Evolutionary conservation across 345 rosid genomes (phyloP).

Genomic region (Clarkia xantiana): DNA sequence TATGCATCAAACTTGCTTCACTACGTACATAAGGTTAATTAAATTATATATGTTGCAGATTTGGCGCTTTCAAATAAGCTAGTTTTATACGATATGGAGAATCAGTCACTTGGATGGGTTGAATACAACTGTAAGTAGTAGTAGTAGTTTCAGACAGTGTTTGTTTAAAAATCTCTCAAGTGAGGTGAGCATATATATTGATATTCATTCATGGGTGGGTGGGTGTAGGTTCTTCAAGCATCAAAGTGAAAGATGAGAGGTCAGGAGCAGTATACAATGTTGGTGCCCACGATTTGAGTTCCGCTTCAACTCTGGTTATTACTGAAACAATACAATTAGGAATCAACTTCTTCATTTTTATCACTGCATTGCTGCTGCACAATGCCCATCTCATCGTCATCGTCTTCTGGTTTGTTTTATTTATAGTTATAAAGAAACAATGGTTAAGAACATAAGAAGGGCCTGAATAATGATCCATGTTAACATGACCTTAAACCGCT

Average conservation of each 20-base stretch:
- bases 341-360: constrained; percentile 17
- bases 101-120: constrained; percentile 31
- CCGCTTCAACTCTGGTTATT: constrained; percentile 17
- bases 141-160: neutral
- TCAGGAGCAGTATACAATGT: constrained; percentile 33
- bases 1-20: no score
- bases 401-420: no score
- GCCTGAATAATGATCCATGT: no score
- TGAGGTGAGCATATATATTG: no score
- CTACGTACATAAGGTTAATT: no score
- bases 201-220: neutral
- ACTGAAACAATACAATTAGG: constrained; percentile 15
- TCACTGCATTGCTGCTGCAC: neutral
- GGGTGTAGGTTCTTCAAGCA: constrained; percentile 54
- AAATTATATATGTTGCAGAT: constrained; percentile 12
- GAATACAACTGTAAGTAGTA: constrained; percentile 28
- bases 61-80: constrained; percentile 36
- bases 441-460: no score
- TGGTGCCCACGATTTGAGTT: constrained; percentile 31
- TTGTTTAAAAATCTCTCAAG: no score
- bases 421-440: no score
- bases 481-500: no score
- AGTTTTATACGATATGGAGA: constrained; percentile 32
- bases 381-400: no score
- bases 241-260: constrained; percentile 43